These are phyloP conservation scores for Elsinoe australis DNA, from an alignment of 2,329 filamentous ascomycete species.

Conservation along the genomic window DNA sequence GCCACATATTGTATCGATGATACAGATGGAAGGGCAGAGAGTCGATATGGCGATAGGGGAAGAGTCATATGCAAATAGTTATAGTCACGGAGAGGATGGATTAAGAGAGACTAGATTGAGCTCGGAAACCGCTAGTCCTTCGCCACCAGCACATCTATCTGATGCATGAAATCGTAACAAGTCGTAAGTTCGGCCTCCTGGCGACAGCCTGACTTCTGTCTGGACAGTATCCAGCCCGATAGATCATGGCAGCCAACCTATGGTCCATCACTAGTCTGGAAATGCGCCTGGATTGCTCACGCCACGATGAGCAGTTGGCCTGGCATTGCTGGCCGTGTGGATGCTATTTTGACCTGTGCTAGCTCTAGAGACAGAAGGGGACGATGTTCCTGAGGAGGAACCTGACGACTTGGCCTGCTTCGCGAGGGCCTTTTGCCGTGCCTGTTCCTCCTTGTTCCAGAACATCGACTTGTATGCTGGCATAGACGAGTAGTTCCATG, in stretches of 20 bases:
- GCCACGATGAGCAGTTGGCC: neutral
- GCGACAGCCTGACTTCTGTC: too few species aligned
- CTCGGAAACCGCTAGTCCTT: too few species aligned
- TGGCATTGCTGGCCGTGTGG: neutral
- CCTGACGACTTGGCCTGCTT: slow-evolving; percentile 16
- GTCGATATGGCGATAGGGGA: too few species aligned
- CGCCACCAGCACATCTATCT: too few species aligned
- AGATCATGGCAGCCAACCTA: too few species aligned
- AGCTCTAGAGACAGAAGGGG: neutral
- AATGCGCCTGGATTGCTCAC: slow-evolving; percentile 16
- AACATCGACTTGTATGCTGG: slow-evolving; percentile 32
- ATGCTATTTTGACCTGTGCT: slow-evolving; percentile 7
- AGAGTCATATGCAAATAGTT: too few species aligned
- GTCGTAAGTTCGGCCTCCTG: too few species aligned
- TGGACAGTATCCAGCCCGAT: too few species aligned
- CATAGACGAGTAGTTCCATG: slow-evolving; percentile 39
- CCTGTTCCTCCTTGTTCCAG: slow-evolving; percentile 24
- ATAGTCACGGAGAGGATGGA: too few species aligned
- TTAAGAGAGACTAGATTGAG: too few species aligned
- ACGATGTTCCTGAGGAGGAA: neutral
- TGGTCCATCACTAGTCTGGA: too few species aligned
- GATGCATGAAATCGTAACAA: too few species aligned
- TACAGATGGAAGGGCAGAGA: neutral
- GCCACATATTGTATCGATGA: neutral
- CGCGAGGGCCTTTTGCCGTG: slow-evolving; percentile 14